Evolutionary conservation across 1,284 basidiomycete species (phyloP).

Genomic region (Cerrena zonata): DNA sequence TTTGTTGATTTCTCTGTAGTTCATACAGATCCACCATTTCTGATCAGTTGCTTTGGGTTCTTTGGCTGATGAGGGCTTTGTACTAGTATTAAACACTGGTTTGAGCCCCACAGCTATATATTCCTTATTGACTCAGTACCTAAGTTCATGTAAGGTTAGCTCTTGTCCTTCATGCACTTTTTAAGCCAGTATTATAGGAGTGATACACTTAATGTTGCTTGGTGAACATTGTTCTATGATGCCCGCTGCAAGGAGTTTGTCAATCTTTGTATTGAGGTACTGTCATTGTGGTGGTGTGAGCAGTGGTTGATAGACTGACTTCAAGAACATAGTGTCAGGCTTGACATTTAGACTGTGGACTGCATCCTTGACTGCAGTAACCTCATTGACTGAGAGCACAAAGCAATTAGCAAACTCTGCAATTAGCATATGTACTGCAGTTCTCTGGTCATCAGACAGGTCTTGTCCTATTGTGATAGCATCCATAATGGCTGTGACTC

Average conservation of each 20-base stretch:
- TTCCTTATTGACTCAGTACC: constrained; percentile 25
- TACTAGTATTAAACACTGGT: constrained; percentile 13
- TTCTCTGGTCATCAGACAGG: constrained; percentile 8
- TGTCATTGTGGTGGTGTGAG: constrained; percentile 25
- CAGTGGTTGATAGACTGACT: constrained; percentile 13
- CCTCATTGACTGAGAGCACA: constrained; percentile 13
- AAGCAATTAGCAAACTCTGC: constrained; percentile 15
- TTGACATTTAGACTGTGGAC: constrained; percentile 19
- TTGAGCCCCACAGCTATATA: constrained; percentile 21
- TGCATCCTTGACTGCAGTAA: constrained; percentile 11
- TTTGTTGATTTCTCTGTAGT: constrained; percentile 31
- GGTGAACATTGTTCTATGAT: constrained; percentile 26
- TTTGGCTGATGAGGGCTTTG: constrained; percentile 4
- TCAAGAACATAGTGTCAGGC: constrained; percentile 7
- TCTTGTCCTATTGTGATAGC: constrained; percentile 17
- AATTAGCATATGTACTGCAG: constrained; percentile 4
- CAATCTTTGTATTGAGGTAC: constrained; percentile 26
- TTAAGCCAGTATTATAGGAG: constrained; percentile 25
- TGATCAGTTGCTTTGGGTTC: constrained; percentile 4
- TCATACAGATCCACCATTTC: constrained; percentile 33
- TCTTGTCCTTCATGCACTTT: constrained; percentile 27
- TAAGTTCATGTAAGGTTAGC: constrained; percentile 25
- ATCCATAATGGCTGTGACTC: constrained; percentile 19
- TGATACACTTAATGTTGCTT: constrained; percentile 24
- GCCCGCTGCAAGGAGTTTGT: constrained; percentile 28